Base-by-base conservation (phyloP, 2,329 filamentous ascomycete species). In the Tolypocladium endophyticum region DNA sequence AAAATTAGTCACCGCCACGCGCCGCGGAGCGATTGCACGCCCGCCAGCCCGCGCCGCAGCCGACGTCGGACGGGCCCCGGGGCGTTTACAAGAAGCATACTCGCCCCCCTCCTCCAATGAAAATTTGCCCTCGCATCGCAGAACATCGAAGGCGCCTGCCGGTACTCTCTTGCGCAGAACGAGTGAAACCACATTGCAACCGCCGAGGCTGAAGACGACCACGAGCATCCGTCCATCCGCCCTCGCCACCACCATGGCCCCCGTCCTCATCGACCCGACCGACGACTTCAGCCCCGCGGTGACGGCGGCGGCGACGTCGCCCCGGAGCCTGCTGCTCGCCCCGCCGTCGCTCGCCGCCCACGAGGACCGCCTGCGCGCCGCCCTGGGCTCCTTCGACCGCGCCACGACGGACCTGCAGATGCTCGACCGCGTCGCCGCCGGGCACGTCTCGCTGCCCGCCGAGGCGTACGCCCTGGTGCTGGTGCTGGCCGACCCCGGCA, bases 291-390 rank as follows among this genome's bases (percentile, higher is more conserved):
- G 74, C 66, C 69, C 72, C 66, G 62, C 68, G 57, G 18, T 55
- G 23, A 38, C 67, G 58, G 9, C 55, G 20, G 30, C 58, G 25
- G 41, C n/a, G n/a, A 58, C 69, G 68, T 61, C 68, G 59, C 64
- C 63, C 62, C 85, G 87, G 73, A 93, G 87, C 38, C 87, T 96
- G 63, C 86, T 96, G 47, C 87, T 97, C 62, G 92, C 93, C 38
- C 93, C 94, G 58, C 92, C 94, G 16, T 96, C 92, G 30, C 84
- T 97, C 68, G 88, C 94, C 65, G 85, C 90, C 59, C 88, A 96
- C 74, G 90, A 92, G 66, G 87, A 90, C 65, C 86, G 86, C 68
- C 81, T 97, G 64, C 83, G 85, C 64, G 77, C 79, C 65, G 80
- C 94, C 63, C 84, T 96, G 68, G 80, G 85, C 61, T 79, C 85